Conservation (phyloP, 2,329 filamentous ascomycete genomes). For the Sporothrix sp. region DNA sequence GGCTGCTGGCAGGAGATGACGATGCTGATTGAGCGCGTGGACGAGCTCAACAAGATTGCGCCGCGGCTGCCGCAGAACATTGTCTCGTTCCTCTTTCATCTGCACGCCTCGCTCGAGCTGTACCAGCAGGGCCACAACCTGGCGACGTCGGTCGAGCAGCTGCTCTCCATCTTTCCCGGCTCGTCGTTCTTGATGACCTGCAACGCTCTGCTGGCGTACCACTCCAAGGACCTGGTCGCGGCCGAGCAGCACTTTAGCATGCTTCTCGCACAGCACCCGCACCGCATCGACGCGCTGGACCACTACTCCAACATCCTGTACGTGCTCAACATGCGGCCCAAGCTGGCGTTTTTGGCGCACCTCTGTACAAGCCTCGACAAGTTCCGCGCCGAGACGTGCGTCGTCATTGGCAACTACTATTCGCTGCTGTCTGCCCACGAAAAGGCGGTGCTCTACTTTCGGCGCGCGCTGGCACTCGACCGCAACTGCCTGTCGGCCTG, state of each 20-base stretch:
- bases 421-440: slow-evolving; percentile 89
- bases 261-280: slow-evolving; percentile 62
- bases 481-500: slow-evolving; percentile 86
- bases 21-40: slow-evolving; percentile 64
- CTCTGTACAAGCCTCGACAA: slow-evolving; percentile 86
- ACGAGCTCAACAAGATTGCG: slow-evolving; percentile 70
- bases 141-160: slow-evolving; percentile 63
- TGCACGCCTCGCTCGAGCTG: slow-evolving; percentile 82
- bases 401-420: slow-evolving; percentile 96
- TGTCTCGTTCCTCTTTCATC: slow-evolving; percentile 87
- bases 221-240: slow-evolving; percentile 69
- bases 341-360: slow-evolving; percentile 85
- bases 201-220: slow-evolving; percentile 78
- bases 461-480: slow-evolving; percentile 81
- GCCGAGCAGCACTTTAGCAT: slow-evolving; percentile 64
- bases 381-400: slow-evolving; percentile 93
- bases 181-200: slow-evolving; percentile 88
- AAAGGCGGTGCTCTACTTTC: slow-evolving; percentile 96
- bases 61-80: slow-evolving; percentile 77
- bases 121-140: slow-evolving; percentile 75
- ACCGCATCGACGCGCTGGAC: slow-evolving; percentile 79
- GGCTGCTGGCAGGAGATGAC: slow-evolving; percentile 92
- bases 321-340: slow-evolving; percentile 77
- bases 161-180: slow-evolving; percentile 74
- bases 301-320: slow-evolving; percentile 97